Base-by-base conservation (phyloP, 805 yeast species). In the Ogataea chonburiensis region DNA sequence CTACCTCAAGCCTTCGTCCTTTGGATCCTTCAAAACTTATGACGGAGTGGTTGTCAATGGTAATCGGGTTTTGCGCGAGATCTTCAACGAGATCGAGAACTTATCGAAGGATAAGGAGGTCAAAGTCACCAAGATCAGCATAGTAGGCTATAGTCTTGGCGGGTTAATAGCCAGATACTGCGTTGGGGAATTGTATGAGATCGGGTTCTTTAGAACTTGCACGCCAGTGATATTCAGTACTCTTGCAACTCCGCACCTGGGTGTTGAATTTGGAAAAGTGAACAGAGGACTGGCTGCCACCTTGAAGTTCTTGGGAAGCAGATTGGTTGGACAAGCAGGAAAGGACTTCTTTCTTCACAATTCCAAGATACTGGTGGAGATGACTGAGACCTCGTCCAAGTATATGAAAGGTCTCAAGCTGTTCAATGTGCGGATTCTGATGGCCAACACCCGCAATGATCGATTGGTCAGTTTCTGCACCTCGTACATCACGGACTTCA, bases 401-500 rank as follows among this genome's bases (percentile, higher is more conserved):
- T 89, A 70, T 52, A 61, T 63, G 32, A 58, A 70, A 34, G 94
- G 85, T 0, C 65, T 89, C 32, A 38, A 52, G 8, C 53, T 49
- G 40, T 89, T 89, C 56, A 63, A 77, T 42, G 68, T 71, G 37
- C 70, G 82, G 36, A 64, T 75, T 3, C 56, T 78, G 2, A 65
- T 87, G 38, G 88, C 96, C 7, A 89, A 91, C 60, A 71, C 81
- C 16, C 70, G 79, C 38, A 80, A 85, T 53, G 98, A 89, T 60
- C 69, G 96, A 41, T 77, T 95, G 0, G 98, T 89, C 6, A 81
- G 91, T 11, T 91, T 87, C 58, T 85, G 78, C 62, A 86, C 97
- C 0, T 71, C 95, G 0, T 88, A 69, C 58, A 81, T 91, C 40
- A 70, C 91, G 3, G 70, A 79, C 19, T 73, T 70, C 42, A 77